Percentiles rank a stretch among this genome's conserved stretches.
Evolutionary conservation across 2,329 filamentous ascomycete genomes (phyloP).

Genomic region (Ceratocystis smalleyi): DNA sequence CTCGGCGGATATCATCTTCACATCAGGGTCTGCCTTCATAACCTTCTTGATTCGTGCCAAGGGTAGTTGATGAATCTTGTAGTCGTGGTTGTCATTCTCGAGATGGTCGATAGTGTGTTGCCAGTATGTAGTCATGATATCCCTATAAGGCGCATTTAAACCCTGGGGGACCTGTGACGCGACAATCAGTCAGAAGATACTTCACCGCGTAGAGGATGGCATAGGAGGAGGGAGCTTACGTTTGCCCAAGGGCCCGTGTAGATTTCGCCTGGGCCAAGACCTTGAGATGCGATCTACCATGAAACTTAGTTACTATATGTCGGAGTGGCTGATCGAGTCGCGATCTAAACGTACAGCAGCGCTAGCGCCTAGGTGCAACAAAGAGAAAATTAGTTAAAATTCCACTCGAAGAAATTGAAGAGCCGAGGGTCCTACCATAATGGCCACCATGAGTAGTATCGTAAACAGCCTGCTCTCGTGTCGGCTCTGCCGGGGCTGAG

Average conservation of each 20-base stretch:
- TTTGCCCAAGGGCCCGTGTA: constrained; percentile 95
- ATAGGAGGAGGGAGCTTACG: constrained; percentile 36
- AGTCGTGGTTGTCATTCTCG: constrained; percentile 89
- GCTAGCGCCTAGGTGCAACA: constrained; percentile 31
- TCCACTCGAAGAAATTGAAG: too few relatives aligned
- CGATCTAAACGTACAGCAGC: constrained; percentile 25
- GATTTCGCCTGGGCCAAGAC: constrained; percentile 80
- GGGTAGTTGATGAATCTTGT: constrained; percentile 93
- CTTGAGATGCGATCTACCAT: constrained; percentile 62
- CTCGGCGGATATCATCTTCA: constrained; percentile 99
- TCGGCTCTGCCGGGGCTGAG: constrained; percentile 30
- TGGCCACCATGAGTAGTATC: constrained; percentile 60
- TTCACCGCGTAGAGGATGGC: not conserved
- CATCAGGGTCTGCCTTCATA: constrained; percentile 98
- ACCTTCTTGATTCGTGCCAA: constrained; percentile 99
- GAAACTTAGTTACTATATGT: not conserved
- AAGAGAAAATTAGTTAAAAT: not conserved
- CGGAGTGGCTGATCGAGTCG: not conserved
- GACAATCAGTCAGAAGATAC: not conserved
- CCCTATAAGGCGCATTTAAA: constrained; percentile 78
- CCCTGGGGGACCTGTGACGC: constrained; percentile 72
- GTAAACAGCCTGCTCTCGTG: constrained; percentile 49
- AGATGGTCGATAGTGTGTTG: constrained; percentile 94
- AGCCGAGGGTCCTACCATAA: constrained; percentile 41
- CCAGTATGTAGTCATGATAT: constrained; percentile 98